Conservation (phyloP, 805 yeast species). For the Metschnikowia arizonensis region DNA sequence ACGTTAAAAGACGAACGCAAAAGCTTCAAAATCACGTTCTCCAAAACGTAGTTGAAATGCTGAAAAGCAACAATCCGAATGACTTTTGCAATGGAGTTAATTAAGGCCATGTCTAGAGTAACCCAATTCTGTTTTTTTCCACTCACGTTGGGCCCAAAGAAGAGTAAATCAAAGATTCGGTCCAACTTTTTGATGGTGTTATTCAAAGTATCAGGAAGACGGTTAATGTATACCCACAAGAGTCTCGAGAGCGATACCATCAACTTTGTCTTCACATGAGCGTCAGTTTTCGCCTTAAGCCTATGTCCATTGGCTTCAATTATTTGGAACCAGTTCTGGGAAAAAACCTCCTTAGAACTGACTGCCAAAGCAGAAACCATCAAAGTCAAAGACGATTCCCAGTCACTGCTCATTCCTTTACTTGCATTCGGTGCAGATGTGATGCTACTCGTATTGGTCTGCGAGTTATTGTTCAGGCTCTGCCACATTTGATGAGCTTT, state of each 20-base stretch:
- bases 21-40: slow-evolving; percentile 69
- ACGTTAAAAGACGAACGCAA: slow-evolving; percentile 61
- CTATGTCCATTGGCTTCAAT: slow-evolving; percentile 60
- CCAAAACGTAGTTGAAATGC: slow-evolving; percentile 74
- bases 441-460: background rate
- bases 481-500: slow-evolving; percentile 46
- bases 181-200: slow-evolving; percentile 80
- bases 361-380: slow-evolving; percentile 75
- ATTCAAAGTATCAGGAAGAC: slow-evolving; percentile 85
- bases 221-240: slow-evolving; percentile 83
- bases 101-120: slow-evolving; percentile 54
- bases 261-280: slow-evolving; percentile 49
- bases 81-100: slow-evolving; percentile 65
- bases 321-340: slow-evolving; percentile 64
- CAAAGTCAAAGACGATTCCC: slow-evolving; percentile 66
- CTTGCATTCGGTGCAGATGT: slow-evolving; percentile 5
- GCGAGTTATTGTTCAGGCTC: slow-evolving; percentile 4
- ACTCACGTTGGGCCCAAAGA: slow-evolving; percentile 40
- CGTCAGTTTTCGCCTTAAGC: slow-evolving; percentile 57
- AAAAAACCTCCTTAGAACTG: slow-evolving; percentile 71
- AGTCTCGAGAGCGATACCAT: slow-evolving; percentile 68
- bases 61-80: slow-evolving; percentile 76
- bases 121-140: slow-evolving; percentile 74
- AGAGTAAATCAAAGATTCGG: slow-evolving; percentile 50
- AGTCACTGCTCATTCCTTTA: slow-evolving; percentile 27